These are phyloP conservation scores for Saksenaea vasiformis DNA, from an alignment of 371 early-diverging fungal species.

Conservation along the genomic window DNA sequence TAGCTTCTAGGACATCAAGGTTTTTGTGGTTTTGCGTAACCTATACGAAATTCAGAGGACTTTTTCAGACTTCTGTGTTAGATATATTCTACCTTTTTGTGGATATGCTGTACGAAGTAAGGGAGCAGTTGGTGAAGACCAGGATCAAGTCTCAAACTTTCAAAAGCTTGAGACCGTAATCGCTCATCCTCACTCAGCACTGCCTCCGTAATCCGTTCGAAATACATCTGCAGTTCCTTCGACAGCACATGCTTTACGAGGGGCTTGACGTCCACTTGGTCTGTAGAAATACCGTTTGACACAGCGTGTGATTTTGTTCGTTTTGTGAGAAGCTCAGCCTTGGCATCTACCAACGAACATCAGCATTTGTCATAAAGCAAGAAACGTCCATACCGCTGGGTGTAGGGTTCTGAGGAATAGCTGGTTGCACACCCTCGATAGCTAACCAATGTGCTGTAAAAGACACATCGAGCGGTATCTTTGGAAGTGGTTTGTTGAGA, in stretches of 20 bases:
- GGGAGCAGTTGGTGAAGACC: constrained; percentile 98
- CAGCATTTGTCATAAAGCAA: not conserved
- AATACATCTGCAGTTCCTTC: constrained; percentile 96
- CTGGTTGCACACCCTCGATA: constrained; percentile 99
- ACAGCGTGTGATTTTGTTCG: constrained; percentile 49
- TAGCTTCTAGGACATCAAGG: constrained; percentile 66
- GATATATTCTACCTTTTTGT: constrained; percentile 68
- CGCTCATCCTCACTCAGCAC: constrained; percentile 78
- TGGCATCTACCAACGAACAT: constrained; percentile 42
- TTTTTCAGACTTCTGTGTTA: constrained; percentile 7
- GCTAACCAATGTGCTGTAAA: constrained; percentile 99
- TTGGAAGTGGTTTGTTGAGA: constrained; percentile 90
- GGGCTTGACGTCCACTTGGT: constrained; percentile 74
- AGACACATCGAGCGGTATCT: constrained; percentile 87
- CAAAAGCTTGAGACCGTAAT: constrained; percentile 78
- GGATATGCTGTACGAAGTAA: constrained; percentile 96
- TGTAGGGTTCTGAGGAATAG: constrained; percentile 98
- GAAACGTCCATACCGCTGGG: constrained; percentile 60
- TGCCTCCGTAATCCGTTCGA: constrained; percentile 91
- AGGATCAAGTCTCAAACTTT: constrained; percentile 88
- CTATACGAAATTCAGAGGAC: constrained; percentile 38
- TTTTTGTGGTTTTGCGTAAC: constrained; percentile 80
- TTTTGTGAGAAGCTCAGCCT: constrained; percentile 55
- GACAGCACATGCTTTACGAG: constrained; percentile 93
- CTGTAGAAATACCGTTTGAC: constrained; percentile 38